Evolutionary conservation across 164 flowering plant species (phyloP), one percentile per base, ranked within the genome.

Genomic region (Paratinospora sagittata): DNA sequence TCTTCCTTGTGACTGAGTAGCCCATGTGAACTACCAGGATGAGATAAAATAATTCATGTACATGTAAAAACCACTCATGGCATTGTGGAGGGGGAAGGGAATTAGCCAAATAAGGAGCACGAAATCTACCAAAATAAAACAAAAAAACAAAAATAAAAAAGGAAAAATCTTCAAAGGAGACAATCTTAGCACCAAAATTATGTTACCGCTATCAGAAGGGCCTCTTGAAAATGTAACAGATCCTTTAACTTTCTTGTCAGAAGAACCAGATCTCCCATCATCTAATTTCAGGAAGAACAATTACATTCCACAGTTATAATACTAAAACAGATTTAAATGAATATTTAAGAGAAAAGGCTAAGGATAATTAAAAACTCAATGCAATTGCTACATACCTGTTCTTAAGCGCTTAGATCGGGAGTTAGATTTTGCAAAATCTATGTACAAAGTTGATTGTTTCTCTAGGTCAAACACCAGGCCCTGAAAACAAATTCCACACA

Each of bases 391-490:
- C 27, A 26, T 8, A 92, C 97, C 97, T 88, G 91, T 61, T 78
- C 97, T 86, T 68, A 84, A 72, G 75, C 97, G 93, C 74, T 95
- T 95, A 23, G 94, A 85, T 76, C 92, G 82, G 66, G 99, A 89
- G 76, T 91, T 95, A 24, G 94, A 83, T 84, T 92, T 95, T 57
- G 99, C 97, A 60, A 91, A 90, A 77, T 91, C 92, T 81, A 92
- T 86, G 65, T 83, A 80, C 24, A 95, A 80, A 39, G 89, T 83
- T 72, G 97, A 90, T 24, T 85, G 89, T 82, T 86, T 85, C 80
- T 90, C 94, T 67, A 92, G 90, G 81, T 95, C 97, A 84, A 92
- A 95, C 49, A 88, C 84, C 89, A 92, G 72, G 12, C 97, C 98
- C 98, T 92, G 84, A n/a, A 47, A 39, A 27, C 72, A 71, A 68